Evolutionary conservation across 495 filamentous ascomycete species (phyloP), one percentile per base, ranked within the genome.

Genomic region (Annulohypoxylon maeteangense): DNA sequence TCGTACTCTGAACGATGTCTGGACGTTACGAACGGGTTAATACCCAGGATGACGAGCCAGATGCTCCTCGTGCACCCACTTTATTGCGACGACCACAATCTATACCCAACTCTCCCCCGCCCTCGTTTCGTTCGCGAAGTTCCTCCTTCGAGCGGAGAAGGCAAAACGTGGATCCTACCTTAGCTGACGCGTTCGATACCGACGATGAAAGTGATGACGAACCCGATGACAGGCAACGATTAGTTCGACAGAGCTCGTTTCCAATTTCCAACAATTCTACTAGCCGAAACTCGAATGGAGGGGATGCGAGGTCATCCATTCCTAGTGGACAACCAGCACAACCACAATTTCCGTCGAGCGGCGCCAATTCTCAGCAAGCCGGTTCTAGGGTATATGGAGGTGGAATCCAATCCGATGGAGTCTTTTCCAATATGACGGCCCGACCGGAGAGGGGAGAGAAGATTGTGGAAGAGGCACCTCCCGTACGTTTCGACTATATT

Each of bases 361-460:
- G 70, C 66, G 74, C 70, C 66, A 79, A 68, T 71, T 80, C 23
- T 70, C 80, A 31, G 55, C 71, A 34, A 64, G 70, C 78, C 12
- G 73, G 73, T 71, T 68, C 69, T 47, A 67, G 78, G 57, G 82
- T 91, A 8, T 87, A 91, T 72, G 91, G 91, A 31, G 84, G 87
- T 20, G 87, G 90, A 22, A 86, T 86, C 32, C 95, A 83, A 56
- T 81, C 94, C 59, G 96, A 99, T 84, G 95, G 95, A 62, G 95
- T 99, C 32, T 99, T 97, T 80, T 94, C 95, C 67, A 99, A 99
- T 77, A 80, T 99, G 70, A 92, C 86, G 70, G 95, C 95, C 11
- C 97, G 97, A 79, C 95, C 96, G 2, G 91, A 95, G 72, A 85
- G 88, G 22, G 93, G 90, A 18, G 95, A 93, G 74, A 94, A 92